Evolutionary conservation across 495 filamentous ascomycete species (phyloP).

Genomic region (Letharia columbiana): DNA sequence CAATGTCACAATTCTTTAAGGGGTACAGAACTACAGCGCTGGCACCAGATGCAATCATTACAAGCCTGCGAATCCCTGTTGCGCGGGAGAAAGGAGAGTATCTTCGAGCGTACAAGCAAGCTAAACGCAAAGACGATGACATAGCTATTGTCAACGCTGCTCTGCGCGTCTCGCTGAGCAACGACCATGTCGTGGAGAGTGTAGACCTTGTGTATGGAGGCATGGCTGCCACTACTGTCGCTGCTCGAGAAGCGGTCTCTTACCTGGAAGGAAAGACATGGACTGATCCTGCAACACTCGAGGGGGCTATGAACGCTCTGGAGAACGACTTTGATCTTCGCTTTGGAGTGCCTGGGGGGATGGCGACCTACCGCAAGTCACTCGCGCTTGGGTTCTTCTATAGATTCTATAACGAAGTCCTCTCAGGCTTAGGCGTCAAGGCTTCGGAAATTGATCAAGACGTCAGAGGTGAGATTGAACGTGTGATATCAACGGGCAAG

Average conservation of each 20-base stretch:
- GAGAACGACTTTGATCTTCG: conserved; percentile 77
- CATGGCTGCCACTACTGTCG: conserved; percentile 80
- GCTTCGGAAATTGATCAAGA: conserved; percentile 41
- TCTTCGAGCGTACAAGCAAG: conserved; percentile 81
- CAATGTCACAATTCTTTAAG: conserved; percentile 89
- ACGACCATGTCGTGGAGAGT: conserved; percentile 55
- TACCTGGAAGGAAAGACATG: conserved; percentile 71
- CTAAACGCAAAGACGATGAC: conserved; percentile 94
- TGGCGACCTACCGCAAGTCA: conserved; percentile 91
- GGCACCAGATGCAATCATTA: conserved; percentile 72
- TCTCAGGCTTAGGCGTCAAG: conserved; percentile 42
- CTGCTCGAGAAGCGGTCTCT: conserved; percentile 63
- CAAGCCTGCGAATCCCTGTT: conserved; percentile 73
- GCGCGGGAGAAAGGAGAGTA: conserved; percentile 59
- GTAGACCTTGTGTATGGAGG: conserved; percentile 80
- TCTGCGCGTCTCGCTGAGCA: conserved; percentile 59
- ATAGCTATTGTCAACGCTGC: conserved; percentile 91
- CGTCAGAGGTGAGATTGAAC: conserved; percentile 50
- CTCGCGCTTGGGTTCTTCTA: conserved; percentile 55
- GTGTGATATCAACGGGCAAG: conserved; percentile 49
- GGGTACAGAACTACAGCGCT: conserved; percentile 83
- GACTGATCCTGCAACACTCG: conserved; percentile 69
- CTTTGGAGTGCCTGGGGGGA: conserved; percentile 86
- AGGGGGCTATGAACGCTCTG: conserved; percentile 78
- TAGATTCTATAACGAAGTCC: conserved; percentile 36